A percentile compares a stretch with the other conserved stretches of the same genome.
These are phyloP conservation scores for Boletus vinaceobasis DNA, from an alignment of 768 basidiomycete species.

Conservation along the genomic window DNA sequence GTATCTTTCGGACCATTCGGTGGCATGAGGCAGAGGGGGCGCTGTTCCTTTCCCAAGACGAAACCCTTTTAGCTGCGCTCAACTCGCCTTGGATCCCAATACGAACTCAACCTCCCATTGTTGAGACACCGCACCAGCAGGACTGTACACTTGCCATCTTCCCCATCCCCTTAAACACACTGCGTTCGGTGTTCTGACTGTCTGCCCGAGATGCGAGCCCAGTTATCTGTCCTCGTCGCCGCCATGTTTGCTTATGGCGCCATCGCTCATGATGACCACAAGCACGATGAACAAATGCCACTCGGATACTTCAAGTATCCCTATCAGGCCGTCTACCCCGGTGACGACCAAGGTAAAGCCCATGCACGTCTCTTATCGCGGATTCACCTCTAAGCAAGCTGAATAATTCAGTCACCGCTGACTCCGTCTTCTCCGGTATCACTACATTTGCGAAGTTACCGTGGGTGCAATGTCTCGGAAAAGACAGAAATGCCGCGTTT, in stretches of 20 bases:
- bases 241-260: conserved; percentile 26
- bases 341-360: conserved; percentile 52
- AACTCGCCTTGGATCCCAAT: not conserved
- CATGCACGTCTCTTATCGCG: no score
- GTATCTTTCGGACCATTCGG: conserved; percentile 11
- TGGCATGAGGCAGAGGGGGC: conserved; percentile 21
- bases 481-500: conserved; percentile 52
- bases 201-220: conserved; percentile 21
- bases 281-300: conserved; percentile 55
- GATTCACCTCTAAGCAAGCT: not conserved
- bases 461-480: conserved; percentile 74
- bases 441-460: conserved; percentile 87
- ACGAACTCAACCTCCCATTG: not conserved
- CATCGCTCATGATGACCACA: conserved; percentile 38
- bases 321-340: conserved; percentile 52
- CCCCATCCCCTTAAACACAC: no score
- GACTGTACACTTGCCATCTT: not conserved
- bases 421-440: conserved; percentile 79
- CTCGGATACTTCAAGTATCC: conserved; percentile 67
- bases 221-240: conserved; percentile 24
- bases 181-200: not conserved
- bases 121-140: not conserved
- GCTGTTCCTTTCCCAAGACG: conserved; percentile 24
- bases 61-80: conserved; percentile 18
- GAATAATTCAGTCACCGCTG: conserved; percentile 54